Base-by-base conservation (phyloP, 1,139 yeast species). In the Saccharomyces hybrid region DNA sequence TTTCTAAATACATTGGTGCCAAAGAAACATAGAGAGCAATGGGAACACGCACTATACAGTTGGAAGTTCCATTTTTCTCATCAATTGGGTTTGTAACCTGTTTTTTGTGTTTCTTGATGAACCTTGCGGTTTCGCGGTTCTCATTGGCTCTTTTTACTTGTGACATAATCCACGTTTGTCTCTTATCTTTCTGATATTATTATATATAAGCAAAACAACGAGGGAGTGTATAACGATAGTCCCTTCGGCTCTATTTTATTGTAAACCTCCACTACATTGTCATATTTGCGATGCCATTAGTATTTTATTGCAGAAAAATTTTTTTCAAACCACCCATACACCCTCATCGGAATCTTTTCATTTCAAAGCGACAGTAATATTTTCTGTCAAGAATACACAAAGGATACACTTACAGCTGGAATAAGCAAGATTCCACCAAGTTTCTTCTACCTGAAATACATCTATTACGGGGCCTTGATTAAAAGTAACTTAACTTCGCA, bases 21-120 rank as follows among this genome's bases (percentile, higher is more conserved):
- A 93, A 71, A 4, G 97, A 88, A 3, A 90, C 83, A 66, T 90
- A 89, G 70, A 93, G 70, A 20, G 82, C 75, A 2, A 89, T 77
- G 48, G 83, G 78, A 54, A 85, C 80, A 49, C 65, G 64, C 20
- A 64, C 61, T 50, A 69, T 66, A 58, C 72, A 68, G 50, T 66
- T 66, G 6, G 72, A 69, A 9, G 63, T 52, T 13, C 68, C 69
- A 55, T 62, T 63, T 41, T 60, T 63, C 13, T 57, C 57, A 54
- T 61, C 60, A 26, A 64, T 48, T 13, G 71, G 71, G 51, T 69
- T 69, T 30, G 56, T 62, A 16, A 56, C 50, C n/a, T 57, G 59
- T 48, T 61, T 65, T 49, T 61, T 66, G 49, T 67, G 67, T 50
- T 59, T 67, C 51, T 66, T 66, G 49, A 67, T 60, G 53, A 69